Percentiles rank a stretch among this genome's conserved stretches.
Evolutionary conservation across 2,329 filamentous ascomycete genomes (phyloP).

Genomic region (Epicoccum sorghinum): DNA sequence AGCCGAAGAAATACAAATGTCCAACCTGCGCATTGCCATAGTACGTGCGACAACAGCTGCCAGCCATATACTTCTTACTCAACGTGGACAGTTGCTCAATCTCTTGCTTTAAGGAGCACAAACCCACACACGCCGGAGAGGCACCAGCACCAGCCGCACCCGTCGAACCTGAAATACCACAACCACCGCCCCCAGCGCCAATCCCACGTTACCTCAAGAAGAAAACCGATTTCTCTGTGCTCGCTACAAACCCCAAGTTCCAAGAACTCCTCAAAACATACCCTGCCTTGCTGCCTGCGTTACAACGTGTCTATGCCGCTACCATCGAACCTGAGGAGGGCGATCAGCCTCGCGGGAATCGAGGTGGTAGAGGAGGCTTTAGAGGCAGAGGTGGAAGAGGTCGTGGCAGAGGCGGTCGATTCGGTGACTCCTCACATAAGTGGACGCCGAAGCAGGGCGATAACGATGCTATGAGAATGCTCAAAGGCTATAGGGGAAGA

Average conservation of each 20-base stretch:
- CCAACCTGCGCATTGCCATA: constrained; percentile 55
- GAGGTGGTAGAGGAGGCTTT: constrained; percentile 24
- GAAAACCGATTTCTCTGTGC: constrained; percentile 39
- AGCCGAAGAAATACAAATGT: constrained; percentile 58
- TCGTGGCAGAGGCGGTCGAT: constrained; percentile 20
- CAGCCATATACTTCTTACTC: not conserved
- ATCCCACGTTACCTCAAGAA: constrained; percentile 39
- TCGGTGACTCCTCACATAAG: constrained; percentile 15
- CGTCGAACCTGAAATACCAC: constrained; percentile 24
- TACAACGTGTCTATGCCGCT: constrained; percentile 43
- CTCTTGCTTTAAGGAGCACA: constrained; percentile 40
- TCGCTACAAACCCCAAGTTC: constrained; percentile 37
- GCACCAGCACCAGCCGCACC: constrained; percentile 7
- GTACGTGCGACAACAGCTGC: constrained; percentile 30
- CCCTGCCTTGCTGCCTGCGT: constrained; percentile 29
- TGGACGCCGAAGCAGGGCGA: constrained; percentile 43
- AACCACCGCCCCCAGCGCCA: constrained; percentile 36
- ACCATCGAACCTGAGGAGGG: constrained; percentile 42
- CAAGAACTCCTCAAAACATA: constrained; percentile 35
- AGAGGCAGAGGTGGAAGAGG: constrained; percentile 21
- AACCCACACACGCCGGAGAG: constrained; percentile 27
- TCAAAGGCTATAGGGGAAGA: constrained; percentile 34
- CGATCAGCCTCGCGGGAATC: constrained; percentile 25
- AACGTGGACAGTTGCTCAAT: constrained; percentile 38
- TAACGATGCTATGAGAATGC: constrained; percentile 35